Percentiles rank a stretch among this genome's conserved stretches.
Evolutionary conservation across 192 early-diverging fungal genomes (phyloP).

Genomic region (Podochytrium sp.): DNA sequence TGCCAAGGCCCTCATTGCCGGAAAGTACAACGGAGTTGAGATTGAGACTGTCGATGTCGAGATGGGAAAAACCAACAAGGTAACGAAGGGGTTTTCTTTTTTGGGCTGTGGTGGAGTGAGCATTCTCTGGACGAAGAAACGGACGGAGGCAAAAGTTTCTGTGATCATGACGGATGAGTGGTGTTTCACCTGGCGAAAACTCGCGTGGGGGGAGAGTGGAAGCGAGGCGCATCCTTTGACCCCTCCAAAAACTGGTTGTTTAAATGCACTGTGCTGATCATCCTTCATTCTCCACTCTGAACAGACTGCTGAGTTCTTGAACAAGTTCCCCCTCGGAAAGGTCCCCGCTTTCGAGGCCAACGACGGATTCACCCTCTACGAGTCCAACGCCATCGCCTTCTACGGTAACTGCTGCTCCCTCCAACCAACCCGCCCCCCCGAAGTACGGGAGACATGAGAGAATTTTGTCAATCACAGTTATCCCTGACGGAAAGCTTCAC

Average conservation of each 20-base stretch:
- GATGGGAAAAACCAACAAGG: constrained; percentile 73
- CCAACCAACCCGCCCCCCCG: too few species aligned
- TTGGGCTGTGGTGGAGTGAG: not conserved
- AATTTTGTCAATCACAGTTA: constrained; percentile 42
- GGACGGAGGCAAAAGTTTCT: too few species aligned
- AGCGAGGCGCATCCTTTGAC: too few species aligned
- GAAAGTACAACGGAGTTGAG: constrained; percentile 78
- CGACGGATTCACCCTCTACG: constrained; percentile 75
- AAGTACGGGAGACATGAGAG: not conserved
- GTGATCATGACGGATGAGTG: too few species aligned
- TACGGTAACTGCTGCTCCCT: constrained; percentile 63
- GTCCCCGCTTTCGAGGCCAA: constrained; percentile 85
- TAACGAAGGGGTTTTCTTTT: not conserved
- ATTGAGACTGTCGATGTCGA: constrained; percentile 65
- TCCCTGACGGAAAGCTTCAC: constrained; percentile 50
- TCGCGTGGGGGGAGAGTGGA: too few species aligned
- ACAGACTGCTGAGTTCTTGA: constrained; percentile 75
- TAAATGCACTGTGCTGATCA: too few species aligned
- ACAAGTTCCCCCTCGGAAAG: constrained; percentile 93
- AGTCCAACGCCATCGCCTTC: constrained; percentile 92
- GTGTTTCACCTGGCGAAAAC: too few species aligned
- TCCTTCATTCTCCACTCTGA: too few species aligned
- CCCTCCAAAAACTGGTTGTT: too few species aligned
- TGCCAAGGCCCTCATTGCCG: constrained; percentile 73
- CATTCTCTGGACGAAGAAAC: too few species aligned